These are phyloP conservation scores for Fusarium nurragi DNA, from an alignment of 2,329 filamentous ascomycete species.

Conservation along the genomic window DNA sequence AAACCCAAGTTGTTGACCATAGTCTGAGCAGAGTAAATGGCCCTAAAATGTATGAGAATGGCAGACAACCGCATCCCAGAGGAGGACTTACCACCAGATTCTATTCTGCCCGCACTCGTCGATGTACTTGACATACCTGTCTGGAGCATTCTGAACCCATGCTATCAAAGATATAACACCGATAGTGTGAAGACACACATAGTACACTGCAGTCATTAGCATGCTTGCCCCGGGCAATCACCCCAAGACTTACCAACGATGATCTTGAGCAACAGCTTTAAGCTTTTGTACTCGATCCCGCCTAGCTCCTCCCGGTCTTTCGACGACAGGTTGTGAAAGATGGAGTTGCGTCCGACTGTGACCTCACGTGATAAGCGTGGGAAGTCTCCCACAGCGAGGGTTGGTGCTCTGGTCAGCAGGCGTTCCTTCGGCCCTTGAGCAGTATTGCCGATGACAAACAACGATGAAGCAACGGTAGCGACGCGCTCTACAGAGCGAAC, in stretches of 20 bases:
- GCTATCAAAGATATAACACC: conserved; percentile 59
- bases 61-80: too few species aligned
- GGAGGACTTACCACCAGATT: conserved; percentile 58
- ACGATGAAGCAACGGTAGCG: conserved; percentile 48
- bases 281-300: conserved; percentile 61
- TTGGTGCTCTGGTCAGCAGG: conserved; percentile 14
- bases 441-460: conserved; percentile 51
- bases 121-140: conserved; percentile 55
- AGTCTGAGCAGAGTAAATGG: conserved; percentile 60
- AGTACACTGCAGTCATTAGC: conserved; percentile 51
- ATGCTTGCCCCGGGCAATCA: accelerated
- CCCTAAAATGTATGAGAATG: conserved; percentile 47
- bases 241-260: conserved; percentile 47
- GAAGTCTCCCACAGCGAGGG: conserved; percentile 42
- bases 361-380: conserved; percentile 55
- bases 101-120: conserved; percentile 51
- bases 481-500: conserved; percentile 51
- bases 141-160: conserved; percentile 56
- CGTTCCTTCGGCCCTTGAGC: conserved; percentile 31
- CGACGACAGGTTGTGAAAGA: conserved; percentile 55
- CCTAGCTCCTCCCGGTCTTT: conserved; percentile 57
- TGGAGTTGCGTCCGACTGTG: conserved; percentile 57
- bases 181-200: conserved; percentile 56
- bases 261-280: conserved; percentile 61
- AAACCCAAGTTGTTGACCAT: conserved; percentile 64